Evolutionary conservation across 1,139 yeast species (phyloP).

Genomic region (Hanseniaspora sp.): DNA sequence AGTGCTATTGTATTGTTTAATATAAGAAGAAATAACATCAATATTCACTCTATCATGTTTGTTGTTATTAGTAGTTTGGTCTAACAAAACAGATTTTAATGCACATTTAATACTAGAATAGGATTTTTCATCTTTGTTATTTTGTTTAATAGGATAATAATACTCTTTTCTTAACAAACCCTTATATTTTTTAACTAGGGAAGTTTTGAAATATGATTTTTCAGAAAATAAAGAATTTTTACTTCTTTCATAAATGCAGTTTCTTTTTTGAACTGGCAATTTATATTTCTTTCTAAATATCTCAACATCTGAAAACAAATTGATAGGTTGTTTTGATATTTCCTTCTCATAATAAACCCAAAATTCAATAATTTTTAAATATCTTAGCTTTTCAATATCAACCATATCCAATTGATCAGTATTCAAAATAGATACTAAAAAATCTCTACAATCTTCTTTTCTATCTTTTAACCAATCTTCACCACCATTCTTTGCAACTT

Average conservation of each 20-base stretch:
- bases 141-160: not conserved
- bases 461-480: slow-evolving; percentile 28
- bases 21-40: slow-evolving; percentile 8
- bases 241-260: not conserved
- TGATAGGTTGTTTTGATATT: slow-evolving; percentile 18
- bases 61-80: not conserved
- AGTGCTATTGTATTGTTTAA: slow-evolving; percentile 23
- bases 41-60: slow-evolving; percentile 4
- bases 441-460: slow-evolving; percentile 24
- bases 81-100: slow-evolving; percentile 7
- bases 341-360: slow-evolving; percentile 25
- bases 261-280: slow-evolving; percentile 19
- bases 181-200: slow-evolving; percentile 11
- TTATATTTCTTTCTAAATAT: slow-evolving; percentile 25
- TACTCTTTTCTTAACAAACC: slow-evolving; percentile 11
- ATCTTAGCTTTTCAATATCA: slow-evolving; percentile 26
- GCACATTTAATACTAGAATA: slow-evolving; percentile 3
- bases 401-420: slow-evolving; percentile 23
- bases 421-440: not conserved
- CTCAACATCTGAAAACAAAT: slow-evolving; percentile 23
- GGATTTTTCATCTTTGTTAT: not conserved
- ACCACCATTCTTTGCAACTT: slow-evolving; percentile 28
- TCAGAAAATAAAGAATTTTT: slow-evolving; percentile 2
- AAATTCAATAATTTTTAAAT: slow-evolving; percentile 23
- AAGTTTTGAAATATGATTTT: slow-evolving; percentile 13